Evolutionary conservation across 176 grass and related monocot species (phyloP), one percentile per base, ranked within the genome.

Genomic region (Carex kokanica): DNA sequence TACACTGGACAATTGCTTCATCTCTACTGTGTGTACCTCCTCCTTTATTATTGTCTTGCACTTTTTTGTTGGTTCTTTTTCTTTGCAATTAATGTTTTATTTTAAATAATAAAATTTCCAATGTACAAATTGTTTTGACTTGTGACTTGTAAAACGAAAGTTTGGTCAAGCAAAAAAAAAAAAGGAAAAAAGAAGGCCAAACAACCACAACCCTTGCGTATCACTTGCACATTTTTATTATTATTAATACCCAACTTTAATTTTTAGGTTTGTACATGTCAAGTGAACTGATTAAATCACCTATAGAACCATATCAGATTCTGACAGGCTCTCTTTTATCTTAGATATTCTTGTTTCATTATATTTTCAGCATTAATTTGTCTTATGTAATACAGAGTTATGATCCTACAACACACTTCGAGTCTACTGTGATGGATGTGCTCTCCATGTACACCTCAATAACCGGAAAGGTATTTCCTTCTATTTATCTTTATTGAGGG

Each of bases 341-440:
- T 16, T 52, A 53, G 45, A 52, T 74, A n/a, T 27, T 24, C 16
- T 74, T 49, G 21, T 74, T 47, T 2, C 47, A 53, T 74, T 27
- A 49, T 49, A 49, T 49, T 45, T 74, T 74, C 5, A 51, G 23
- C 41, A 74, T 78, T 32, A 78, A 29, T 78, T 53, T 84, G 25
- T 78, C 11, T 84, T 68, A 10, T 59, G 36, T 74, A 73, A n/a
- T 90, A 64, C 90, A 98, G 90, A 98, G 90, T 82, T 98, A 98
- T 69, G 95, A 98, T 87, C 86, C 95, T 38, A 98, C 92, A 21
- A 98, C 92, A 79, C 95, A 98, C 79, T 98, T 98, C 63, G 95
- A 98, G 74, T 93, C 95, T 34, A 98, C 95, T 40, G 95, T 98
- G 58, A 79, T 77, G 72, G 95, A 98, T 87, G 95, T 94, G n/a